Percentiles rank a stretch among this genome's conserved stretches.
These are phyloP conservation scores for Solanum ossicruentum DNA, from an alignment of 257 asterid genomes.

Conservation along the genomic window DNA sequence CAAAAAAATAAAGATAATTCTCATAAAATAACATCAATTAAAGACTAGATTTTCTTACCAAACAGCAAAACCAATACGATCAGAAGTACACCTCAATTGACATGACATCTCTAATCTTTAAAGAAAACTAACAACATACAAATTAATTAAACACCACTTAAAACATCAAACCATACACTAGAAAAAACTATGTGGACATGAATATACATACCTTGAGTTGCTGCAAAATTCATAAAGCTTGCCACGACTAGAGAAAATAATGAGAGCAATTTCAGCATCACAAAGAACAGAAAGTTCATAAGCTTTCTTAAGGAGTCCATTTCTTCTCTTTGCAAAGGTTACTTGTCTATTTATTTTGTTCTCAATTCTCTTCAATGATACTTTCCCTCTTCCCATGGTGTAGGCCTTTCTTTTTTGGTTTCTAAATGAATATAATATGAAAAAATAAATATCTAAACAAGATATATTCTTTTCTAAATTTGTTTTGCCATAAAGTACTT, in stretches of 20 bases:
- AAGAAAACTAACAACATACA: background rate
- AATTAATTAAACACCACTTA: background rate
- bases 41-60: background rate
- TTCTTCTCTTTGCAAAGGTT: constrained; percentile 59
- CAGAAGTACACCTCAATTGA: background rate
- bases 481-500: constrained; percentile 15
- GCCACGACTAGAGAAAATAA: constrained; percentile 59
- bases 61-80: background rate
- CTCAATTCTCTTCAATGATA: constrained; percentile 62
- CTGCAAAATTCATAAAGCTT: constrained; percentile 66
- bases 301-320: constrained; percentile 58
- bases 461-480: background rate
- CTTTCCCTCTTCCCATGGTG: constrained; percentile 61
- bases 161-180: background rate
- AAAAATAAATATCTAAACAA: background rate
- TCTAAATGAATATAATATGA: background rate
- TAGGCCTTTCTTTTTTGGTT: background rate
- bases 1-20: background rate
- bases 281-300: constrained; percentile 52
- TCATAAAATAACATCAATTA: background rate
- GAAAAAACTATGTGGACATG: background rate
- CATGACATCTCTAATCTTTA: background rate
- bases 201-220: constrained; percentile 26
- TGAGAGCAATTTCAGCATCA: constrained; percentile 65
- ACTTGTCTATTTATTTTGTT: constrained; percentile 67